Conservation (phyloP, 768 basidiomycete species). For the Macrolepiota albuminosa region DNA sequence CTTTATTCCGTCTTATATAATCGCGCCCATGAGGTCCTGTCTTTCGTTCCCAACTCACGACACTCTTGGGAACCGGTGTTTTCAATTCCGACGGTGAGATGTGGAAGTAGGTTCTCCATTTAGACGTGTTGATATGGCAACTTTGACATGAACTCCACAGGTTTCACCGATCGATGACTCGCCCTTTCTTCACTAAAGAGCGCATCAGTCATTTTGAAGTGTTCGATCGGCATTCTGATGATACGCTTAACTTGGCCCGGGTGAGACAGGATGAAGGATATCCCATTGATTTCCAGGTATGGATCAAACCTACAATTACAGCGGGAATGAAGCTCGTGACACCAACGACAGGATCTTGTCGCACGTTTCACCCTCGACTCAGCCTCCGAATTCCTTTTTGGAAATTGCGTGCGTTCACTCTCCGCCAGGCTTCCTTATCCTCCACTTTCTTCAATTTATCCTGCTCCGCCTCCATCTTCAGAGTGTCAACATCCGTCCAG, state of each 20-base stretch:
- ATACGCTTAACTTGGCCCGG: constrained; percentile 40
- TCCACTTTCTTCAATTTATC: constrained; percentile 19
- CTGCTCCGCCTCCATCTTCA: constrained; percentile 10
- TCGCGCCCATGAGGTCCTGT: constrained; percentile 18
- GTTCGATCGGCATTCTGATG: constrained; percentile 47
- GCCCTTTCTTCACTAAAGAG: constrained; percentile 66
- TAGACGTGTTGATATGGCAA: neutral
- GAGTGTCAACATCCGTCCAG: constrained; percentile 27
- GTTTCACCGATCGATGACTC: constrained; percentile 62
- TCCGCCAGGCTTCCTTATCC: constrained; percentile 47
- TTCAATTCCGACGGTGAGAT: constrained; percentile 62
- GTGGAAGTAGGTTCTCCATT: constrained; percentile 48
- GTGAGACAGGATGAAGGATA: constrained; percentile 38
- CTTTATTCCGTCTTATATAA: neutral
- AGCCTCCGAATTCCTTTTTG: constrained; percentile 56
- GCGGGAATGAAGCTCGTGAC: too few species aligned
- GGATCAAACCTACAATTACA: neutral
- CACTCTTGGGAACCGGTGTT: constrained; percentile 49
- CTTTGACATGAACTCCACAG: constrained; percentile 21
- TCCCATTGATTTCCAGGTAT: constrained; percentile 55
- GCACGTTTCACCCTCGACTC: constrained; percentile 57
- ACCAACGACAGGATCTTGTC: constrained; percentile 37
- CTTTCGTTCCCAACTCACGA: constrained; percentile 22
- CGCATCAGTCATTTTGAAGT: constrained; percentile 58
- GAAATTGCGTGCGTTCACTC: constrained; percentile 41